phyloP scores from a whole-genome alignment of 768 basidiomycete genomes.

The Hirschioporus abietinus region DNA sequence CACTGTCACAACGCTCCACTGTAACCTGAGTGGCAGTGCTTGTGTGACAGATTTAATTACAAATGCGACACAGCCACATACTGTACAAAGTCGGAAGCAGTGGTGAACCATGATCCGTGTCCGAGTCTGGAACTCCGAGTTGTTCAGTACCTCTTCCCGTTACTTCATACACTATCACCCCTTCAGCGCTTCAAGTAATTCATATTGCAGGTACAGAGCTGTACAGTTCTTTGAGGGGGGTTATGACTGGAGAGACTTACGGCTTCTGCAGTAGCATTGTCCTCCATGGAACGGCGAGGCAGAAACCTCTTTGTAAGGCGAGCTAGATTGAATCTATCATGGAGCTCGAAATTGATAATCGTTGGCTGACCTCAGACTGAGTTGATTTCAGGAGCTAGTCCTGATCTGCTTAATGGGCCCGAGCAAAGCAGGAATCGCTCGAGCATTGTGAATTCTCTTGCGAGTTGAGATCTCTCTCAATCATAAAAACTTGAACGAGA shows the following conservation, averaged over 20 bases:
- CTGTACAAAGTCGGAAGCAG: background rate
- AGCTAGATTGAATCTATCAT: no score
- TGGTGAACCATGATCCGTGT: background rate
- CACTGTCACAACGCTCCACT: constrained; percentile 1
- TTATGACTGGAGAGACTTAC: background rate
- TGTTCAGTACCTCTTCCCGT: background rate
- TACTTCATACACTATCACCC: background rate
- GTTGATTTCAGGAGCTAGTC: background rate
- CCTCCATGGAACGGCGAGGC: no score
- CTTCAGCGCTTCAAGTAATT: background rate
- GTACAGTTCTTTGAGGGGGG: background rate
- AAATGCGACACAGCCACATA: background rate
- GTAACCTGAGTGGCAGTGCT: background rate
- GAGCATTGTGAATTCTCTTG: background rate
- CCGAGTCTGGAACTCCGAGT: no score
- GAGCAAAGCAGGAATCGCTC: background rate
- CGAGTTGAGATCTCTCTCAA: background rate
- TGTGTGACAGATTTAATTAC: background rate
- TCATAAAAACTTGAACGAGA: no score
- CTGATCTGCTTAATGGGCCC: background rate
- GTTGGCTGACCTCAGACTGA: background rate
- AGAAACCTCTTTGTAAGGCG: no score
- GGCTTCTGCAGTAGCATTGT: no score
- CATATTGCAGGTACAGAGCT: background rate
- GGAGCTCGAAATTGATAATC: no score